phyloP scores from a whole-genome alignment of 1,284 basidiomycete genomes.

The Moesziomyces sp. region DNA sequence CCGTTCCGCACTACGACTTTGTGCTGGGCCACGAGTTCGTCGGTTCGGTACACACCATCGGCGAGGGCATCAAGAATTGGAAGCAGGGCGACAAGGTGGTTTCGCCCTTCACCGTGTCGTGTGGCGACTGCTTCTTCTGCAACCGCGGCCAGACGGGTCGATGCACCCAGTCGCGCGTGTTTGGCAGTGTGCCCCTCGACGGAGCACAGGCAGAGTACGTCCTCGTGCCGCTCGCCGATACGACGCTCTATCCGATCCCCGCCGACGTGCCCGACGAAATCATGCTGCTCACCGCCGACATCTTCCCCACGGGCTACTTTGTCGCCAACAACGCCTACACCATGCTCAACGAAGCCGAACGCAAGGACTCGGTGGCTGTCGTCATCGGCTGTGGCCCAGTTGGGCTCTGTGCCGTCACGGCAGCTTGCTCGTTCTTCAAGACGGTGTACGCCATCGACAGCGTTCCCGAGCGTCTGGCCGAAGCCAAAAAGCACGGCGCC shows the following conservation, averaged over 20 bases:
- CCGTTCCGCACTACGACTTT: conserved; percentile 55
- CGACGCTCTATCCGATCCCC: conserved; percentile 77
- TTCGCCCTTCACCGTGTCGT: conserved; percentile 84
- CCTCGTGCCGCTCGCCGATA: conserved; percentile 79
- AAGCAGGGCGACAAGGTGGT: conserved; percentile 85
- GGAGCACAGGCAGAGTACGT: conserved; percentile 90
- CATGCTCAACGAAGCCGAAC: conserved; percentile 55
- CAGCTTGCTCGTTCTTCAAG: conserved; percentile 68
- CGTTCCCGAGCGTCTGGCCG: conserved; percentile 64
- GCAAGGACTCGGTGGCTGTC: conserved; percentile 52
- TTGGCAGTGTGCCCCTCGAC: conserved; percentile 78
- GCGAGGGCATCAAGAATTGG: conserved; percentile 76
- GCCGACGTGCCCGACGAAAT: conserved; percentile 70
- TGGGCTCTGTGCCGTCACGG: conserved; percentile 69
- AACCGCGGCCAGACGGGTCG: conserved; percentile 80
- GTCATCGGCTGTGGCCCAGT: conserved; percentile 70
- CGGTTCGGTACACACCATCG: conserved; percentile 80
- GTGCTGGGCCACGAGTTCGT: conserved; percentile 82
- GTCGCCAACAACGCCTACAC: conserved; percentile 76
- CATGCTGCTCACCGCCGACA: conserved; percentile 76
- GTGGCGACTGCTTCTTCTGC: conserved; percentile 74
- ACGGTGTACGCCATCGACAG: conserved; percentile 66
- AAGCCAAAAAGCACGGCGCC: conserved; percentile 59
- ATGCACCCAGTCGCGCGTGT: conserved; percentile 76
- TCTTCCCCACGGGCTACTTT: conserved; percentile 72